Base-by-base conservation (phyloP, 2,329 filamentous ascomycete species). In the Aaosphaeria arxii region DNA sequence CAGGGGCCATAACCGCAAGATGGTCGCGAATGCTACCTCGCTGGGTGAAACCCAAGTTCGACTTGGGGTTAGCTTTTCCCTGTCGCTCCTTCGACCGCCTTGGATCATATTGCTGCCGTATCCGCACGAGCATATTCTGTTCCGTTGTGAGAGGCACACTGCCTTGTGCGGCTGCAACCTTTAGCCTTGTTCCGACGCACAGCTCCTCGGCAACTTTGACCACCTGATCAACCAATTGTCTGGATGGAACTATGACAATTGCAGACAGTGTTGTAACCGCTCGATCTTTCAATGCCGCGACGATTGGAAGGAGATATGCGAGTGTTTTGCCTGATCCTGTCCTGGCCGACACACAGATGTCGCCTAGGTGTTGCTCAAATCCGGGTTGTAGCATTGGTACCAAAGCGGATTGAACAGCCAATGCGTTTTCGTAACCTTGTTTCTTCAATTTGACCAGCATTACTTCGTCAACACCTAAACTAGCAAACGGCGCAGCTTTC, bases 311-410 rank as follows among this genome's bases (percentile, higher is more conserved):
- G 0, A 92, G 83, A 62, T 99, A 99, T 0, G 92, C 88, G 11
- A 99, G 71, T 0, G 94, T 99, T 67, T 99, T 99, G 48, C 94
- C 94, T 0, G 94, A 97, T 6, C 94, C 94, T 0, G 94, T 99
- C 1, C 92, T 88, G 0, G 95, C 94, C 6, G 91, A 94, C 3
- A 99, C 86, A 40, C 95, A 86, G 4, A 99, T 71, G 67, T 99
- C 94, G 5, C 89, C 88, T 1, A 81, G 73, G 33, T 84, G 79
- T 33, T 80, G 74, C 47, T 80, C 76, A 39, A 80, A 78, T 0
- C 80, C 82, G 24, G 83, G 85, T 4, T 95, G 76, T 5, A 99
- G 78, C 38, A 95, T 77, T 1, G 92, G 91, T 29, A 99, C 78
- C 0, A 94, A 80, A 1, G 85, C 84, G 5, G 88, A 84, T 69